Evolutionary conservation across 371 early-diverging fungal species (phyloP).

Genomic region (Caulochytrium protostelioides): DNA sequence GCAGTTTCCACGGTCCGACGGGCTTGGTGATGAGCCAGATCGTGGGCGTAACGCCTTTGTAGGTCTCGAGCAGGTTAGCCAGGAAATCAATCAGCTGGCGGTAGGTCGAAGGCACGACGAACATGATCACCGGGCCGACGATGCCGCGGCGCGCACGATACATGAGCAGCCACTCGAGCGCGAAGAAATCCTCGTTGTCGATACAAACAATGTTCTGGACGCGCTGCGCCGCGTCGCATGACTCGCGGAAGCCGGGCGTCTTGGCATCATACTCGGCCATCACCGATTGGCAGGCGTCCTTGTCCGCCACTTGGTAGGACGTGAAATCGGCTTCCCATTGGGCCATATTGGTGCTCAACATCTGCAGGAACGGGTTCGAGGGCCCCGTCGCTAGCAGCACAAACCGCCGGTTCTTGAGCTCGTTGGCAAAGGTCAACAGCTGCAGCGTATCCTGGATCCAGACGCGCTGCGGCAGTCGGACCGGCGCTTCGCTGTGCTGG

Average conservation of each 20-base stretch:
- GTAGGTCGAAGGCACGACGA: not conserved
- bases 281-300: slow-evolving; percentile 1
- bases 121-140: not conserved
- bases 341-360: slow-evolving; percentile 3
- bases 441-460: too few relatives aligned
- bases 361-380: slow-evolving; percentile 3
- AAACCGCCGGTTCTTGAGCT: slow-evolving; percentile 1
- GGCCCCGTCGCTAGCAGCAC: slow-evolving; percentile 2
- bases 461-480: too few relatives aligned
- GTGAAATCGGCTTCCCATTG: slow-evolving; percentile 8
- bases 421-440: slow-evolving; percentile 2
- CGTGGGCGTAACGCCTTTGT: slow-evolving; percentile 2
- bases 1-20: slow-evolving; percentile 1
- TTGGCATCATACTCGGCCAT: too few relatives aligned
- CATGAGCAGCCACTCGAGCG: not conserved
- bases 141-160: not conserved
- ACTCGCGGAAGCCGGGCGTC: too few relatives aligned
- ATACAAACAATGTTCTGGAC: slow-evolving; percentile 56
- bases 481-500: too few relatives aligned
- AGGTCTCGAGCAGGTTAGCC: slow-evolving; percentile 1
- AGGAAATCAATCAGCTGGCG: slow-evolving; percentile 4
- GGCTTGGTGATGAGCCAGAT: slow-evolving; percentile 4
- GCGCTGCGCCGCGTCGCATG: slow-evolving; percentile 19
- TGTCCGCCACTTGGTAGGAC: not conserved
- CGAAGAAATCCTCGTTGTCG: slow-evolving; percentile 28